Percentiles rank a stretch among this genome's conserved stretches.
phyloP scores from a whole-genome alignment of 805 yeast species.

The Candida odintsovae region DNA sequence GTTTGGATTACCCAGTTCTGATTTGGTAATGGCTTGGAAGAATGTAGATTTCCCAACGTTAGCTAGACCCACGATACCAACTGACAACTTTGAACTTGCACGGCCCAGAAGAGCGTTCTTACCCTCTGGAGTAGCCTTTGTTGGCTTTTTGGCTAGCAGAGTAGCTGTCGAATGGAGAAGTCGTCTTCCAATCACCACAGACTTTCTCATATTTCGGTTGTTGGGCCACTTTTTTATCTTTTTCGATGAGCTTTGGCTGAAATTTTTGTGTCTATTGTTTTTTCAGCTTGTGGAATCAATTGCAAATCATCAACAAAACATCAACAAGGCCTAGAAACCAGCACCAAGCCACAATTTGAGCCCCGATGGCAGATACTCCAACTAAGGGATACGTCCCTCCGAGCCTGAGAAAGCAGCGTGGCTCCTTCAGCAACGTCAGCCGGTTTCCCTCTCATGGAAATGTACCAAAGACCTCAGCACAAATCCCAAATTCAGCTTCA shows the following conservation, averaged over 20 bases:
- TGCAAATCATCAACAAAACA: neutral
- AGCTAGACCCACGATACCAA: conserved; percentile 77
- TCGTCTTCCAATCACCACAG: neutral
- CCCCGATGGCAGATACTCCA: neutral
- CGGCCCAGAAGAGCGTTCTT: conserved; percentile 21
- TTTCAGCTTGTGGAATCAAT: neutral
- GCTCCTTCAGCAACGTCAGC: neutral
- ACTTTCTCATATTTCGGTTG: neutral
- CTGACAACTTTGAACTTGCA: conserved; percentile 23
- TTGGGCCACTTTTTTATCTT: neutral
- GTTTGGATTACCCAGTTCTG: conserved; percentile 66
- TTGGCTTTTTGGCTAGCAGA: conserved; percentile 15
- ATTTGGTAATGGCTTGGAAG: conserved; percentile 75
- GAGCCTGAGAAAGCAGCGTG: neutral
- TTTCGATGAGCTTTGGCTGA: neutral
- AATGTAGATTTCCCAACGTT: conserved; percentile 78
- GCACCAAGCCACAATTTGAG: neutral
- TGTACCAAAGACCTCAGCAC: neutral
- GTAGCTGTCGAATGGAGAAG: conserved; percentile 5
- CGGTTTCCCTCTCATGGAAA: neutral
- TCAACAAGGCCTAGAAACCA: neutral
- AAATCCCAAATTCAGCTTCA: neutral
- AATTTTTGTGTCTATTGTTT: neutral
- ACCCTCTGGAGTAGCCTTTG: neutral
- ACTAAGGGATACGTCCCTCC: neutral